Conservation (phyloP, 768 basidiomycete species). For the Lactarius sp. region DNA sequence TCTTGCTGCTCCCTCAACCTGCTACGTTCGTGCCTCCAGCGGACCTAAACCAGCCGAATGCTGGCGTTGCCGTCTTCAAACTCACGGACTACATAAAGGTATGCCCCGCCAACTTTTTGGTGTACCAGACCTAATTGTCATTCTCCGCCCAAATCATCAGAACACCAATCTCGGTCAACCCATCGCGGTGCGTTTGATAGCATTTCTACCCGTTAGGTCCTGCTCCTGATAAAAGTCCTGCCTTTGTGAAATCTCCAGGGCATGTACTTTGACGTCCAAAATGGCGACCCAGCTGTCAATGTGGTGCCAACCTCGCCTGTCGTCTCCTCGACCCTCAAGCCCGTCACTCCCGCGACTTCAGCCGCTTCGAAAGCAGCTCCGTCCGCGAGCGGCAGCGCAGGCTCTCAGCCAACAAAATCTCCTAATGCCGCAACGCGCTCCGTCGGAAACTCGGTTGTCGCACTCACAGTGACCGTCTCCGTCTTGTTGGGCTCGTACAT, state of each 20-base stretch:
- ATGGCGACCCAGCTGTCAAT: constrained; percentile 52
- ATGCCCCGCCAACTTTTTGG: constrained; percentile 17
- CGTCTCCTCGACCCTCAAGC: constrained; percentile 52
- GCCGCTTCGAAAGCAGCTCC: neutral
- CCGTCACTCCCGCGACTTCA: neutral
- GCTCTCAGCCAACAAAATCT: neutral
- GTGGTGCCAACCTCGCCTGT: constrained; percentile 59
- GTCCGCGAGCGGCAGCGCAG: neutral
- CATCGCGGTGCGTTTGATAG: constrained; percentile 45
- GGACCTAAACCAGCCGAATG: constrained; percentile 46
- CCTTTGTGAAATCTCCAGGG: constrained; percentile 38
- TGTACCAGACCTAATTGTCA: neutral
- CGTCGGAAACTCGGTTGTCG: neutral
- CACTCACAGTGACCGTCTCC: neutral
- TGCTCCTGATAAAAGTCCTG: neutral
- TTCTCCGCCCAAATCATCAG: constrained; percentile 28
- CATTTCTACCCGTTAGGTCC: neutral
- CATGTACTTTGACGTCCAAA: constrained; percentile 70
- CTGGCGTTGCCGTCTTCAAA: constrained; percentile 51
- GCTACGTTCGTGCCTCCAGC: constrained; percentile 55
- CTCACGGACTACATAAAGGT: constrained; percentile 55
- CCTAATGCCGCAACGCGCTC: neutral
- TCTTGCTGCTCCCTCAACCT: constrained; percentile 64
- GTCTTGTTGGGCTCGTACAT: constrained; percentile 9
- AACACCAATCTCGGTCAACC: constrained; percentile 51